Base-by-base conservation (phyloP, 306 rosid species). In the Cyclanthera cordifolia region DNA sequence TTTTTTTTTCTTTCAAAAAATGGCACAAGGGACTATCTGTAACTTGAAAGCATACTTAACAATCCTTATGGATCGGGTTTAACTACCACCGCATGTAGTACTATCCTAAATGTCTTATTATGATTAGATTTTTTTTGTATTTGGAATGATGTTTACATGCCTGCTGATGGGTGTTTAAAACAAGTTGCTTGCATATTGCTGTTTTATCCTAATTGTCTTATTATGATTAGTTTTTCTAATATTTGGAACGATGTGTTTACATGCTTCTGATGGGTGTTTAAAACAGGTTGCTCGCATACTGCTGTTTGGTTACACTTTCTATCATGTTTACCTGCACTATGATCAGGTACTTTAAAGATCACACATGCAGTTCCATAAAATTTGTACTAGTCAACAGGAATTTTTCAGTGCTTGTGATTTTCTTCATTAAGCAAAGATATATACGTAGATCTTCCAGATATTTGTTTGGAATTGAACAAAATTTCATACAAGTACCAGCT, bases 111-210 rank as follows among this genome's bases (percentile, higher is more conserved):
- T 37, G n/a, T 41, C 43, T 8, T 63, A 8, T 37, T 67, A 46
- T 54, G 24, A 19, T 67, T 20, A 16, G 58, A 74, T 45, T 69
- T 46, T 27, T 34, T 19, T 28, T 19, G 23, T 30, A 43, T 3
- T 13, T 43, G 21, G 25, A 53, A 48, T 7, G 51, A 14, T 41
- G 8, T 59, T n/a, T 25, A 48, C 54, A 67, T 57, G 43, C 56
- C 75, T 72, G 69, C 74, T 72, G 69, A 72, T 45, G 46, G 39
- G 63, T 63, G 14, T 27, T 51, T 25, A 41, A 23, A 74, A 78
- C 83, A 82, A 83, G 79, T 47, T 51, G 86, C 86, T 11, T 75
- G 86, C 55, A 76, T 82, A 56, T 50, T 79, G 77, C 77, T 82
- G 61, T 82, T 82, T 48, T n/a, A n/a, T n/a, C n/a, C n/a, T n/a